phyloP scores from a whole-genome alignment of 345 rosid species.

The Heritiera fomes region DNA sequence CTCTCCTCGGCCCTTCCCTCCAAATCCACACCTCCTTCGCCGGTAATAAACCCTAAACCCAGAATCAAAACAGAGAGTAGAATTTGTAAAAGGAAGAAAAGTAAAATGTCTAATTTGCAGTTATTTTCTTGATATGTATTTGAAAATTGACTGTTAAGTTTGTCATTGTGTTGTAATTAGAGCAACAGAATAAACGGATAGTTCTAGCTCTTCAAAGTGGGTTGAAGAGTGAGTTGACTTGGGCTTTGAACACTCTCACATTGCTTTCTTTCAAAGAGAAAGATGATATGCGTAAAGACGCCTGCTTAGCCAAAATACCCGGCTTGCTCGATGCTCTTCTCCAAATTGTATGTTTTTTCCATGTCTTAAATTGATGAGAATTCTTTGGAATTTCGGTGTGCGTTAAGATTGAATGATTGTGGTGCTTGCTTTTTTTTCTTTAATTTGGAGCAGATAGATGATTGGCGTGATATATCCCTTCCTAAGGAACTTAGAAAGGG shows the following conservation, averaged over 20 bases:
- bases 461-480: conserved; percentile 84
- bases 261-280: conserved; percentile 93
- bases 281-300: conserved; percentile 83
- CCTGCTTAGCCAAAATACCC: conserved; percentile 87
- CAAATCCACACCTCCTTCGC: conserved; percentile 86
- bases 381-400: not conserved
- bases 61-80: not conserved
- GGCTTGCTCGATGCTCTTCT: conserved; percentile 96
- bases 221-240: conserved; percentile 86
- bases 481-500: conserved; percentile 63
- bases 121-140: not conserved
- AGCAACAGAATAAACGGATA: conserved; percentile 85
- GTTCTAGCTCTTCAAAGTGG: conserved; percentile 98
- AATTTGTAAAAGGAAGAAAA: not conserved
- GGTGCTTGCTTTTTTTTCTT: not conserved
- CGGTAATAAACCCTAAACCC: conserved; percentile 47
- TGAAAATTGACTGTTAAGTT: not conserved
- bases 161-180: conserved; percentile 33
- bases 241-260: conserved; percentile 94
- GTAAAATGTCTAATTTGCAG: not conserved
- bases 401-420: not conserved
- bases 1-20: conserved; percentile 83
- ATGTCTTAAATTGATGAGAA: not conserved
- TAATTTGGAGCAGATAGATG: conserved; percentile 70
- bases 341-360: conserved; percentile 61